Percentiles rank a stretch among this genome's conserved stretches.
phyloP scores from a whole-genome alignment of 441 rosid species.

The Adansonia madagascariensis region DNA sequence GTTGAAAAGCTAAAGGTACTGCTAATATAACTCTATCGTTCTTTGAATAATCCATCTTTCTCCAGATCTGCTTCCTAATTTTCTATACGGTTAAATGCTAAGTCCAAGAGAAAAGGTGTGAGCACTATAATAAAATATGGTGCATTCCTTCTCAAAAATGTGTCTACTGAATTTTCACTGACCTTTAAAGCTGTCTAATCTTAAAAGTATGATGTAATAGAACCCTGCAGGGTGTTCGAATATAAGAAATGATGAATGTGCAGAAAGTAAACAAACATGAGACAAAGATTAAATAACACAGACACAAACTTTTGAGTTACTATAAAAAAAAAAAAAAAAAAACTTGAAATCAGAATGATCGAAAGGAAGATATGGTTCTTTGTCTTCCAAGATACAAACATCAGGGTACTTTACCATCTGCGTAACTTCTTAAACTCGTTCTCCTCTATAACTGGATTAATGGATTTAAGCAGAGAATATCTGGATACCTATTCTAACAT shows the following conservation, averaged over 20 bases:
- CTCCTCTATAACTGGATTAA: not conserved
- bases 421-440: not conserved
- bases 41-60: slow-evolving; percentile 4
- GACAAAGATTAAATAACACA: not conserved
- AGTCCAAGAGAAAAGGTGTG: not conserved
- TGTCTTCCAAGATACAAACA: not conserved
- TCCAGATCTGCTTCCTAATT: not conserved
- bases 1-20: slow-evolving; percentile 69
- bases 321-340: not conserved
- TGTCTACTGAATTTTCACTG: not conserved
- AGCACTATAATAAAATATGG: not conserved
- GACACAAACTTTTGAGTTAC: not conserved
- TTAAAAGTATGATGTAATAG: not conserved
- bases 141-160: not conserved
- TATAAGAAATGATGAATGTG: not conserved
- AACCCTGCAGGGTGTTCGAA: not conserved
- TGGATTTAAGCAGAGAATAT: not conserved
- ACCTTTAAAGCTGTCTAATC: not conserved
- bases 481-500: not conserved
- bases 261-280: not conserved
- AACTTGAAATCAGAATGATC: not conserved
- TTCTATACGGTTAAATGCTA: not conserved
- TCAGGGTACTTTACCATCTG: not conserved
- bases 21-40: slow-evolving; percentile 22
- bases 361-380: not conserved